Evolutionary conservation across 1,139 yeast species (phyloP), one percentile per base, ranked within the genome.

Genomic region (Pichia sp.): DNA sequence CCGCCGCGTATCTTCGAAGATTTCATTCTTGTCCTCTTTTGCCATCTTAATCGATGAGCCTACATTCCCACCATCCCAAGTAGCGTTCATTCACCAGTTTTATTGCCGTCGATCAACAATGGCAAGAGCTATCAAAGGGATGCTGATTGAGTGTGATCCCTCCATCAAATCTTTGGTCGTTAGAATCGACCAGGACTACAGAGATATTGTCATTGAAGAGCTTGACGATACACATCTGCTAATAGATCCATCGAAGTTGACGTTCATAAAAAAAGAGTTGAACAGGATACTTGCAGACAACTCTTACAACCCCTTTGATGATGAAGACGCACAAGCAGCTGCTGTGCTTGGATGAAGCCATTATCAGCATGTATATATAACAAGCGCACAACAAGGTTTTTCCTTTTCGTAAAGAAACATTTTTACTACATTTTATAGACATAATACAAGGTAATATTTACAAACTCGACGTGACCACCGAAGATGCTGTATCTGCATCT

Each of bases 181-280:
- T 40, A 88, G 85, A 65, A 87, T 90, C 45, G 97, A 90, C 68
- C 73, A 88, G 0, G 80, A 80, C 44, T 73, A 78, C 46, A 84
- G 86, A 54, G 95, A 90, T 57, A 85, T 90, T 4, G 87, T 90
- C 5, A 76, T 71, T 47, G 76, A 82, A 70, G 98, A 92, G 64
- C 76, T 93, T 50, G 98, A 93, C 67, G 97, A 92, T 46, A 87
- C 95, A 1, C 97, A 93, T 70, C 71, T 93, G 32, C 74, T 93
- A 57, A 86, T 93, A 34, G 93, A 88, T 60, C 85, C 85, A 42
- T 80, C 80, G 47, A 86, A 85, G 70, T 87, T 92, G 4, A 85
- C 82, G 41, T 84, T 77, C 64, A 85, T 93, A 54, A 92, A 90
- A 64, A 75, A 72, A 54, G 96, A 92, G 68, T 76, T 93, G 63